A percentile compares a stretch with the other conserved stretches of the same genome.
Evolutionary conservation across 2,329 filamentous ascomycete species (phyloP).

Genomic region (Fusarium chlamydosporum): DNA sequence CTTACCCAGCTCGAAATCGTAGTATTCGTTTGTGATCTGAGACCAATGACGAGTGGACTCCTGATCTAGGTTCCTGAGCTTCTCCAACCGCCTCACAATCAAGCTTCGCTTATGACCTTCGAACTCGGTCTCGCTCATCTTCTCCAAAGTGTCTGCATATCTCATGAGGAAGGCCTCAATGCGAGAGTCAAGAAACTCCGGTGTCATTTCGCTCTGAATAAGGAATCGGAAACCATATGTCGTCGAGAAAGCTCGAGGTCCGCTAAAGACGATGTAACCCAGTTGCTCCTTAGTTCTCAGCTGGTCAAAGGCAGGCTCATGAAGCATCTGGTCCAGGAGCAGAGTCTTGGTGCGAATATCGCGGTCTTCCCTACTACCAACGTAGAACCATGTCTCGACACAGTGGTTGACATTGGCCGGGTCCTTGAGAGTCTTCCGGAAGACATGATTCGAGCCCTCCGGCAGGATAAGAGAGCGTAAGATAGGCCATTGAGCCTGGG

Average conservation of each 20-base stretch:
- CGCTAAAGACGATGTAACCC: slow-evolving; percentile 95
- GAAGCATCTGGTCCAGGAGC: slow-evolving; percentile 88
- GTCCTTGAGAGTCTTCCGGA: slow-evolving; percentile 84
- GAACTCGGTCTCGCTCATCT: slow-evolving; percentile 87
- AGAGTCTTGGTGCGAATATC: slow-evolving; percentile 80
- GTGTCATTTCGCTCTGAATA: slow-evolving; percentile 91
- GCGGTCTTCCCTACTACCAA: slow-evolving; percentile 79
- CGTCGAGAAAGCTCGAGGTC: slow-evolving; percentile 77
- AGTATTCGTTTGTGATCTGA: slow-evolving; percentile 87
- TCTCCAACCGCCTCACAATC: slow-evolving; percentile 88
- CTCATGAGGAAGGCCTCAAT: slow-evolving; percentile 86
- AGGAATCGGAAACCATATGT: slow-evolving; percentile 90
- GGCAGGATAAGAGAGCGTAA: slow-evolving; percentile 83
- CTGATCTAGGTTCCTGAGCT: slow-evolving; percentile 89
- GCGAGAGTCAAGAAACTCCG: slow-evolving; percentile 85
- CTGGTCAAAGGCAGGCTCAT: slow-evolving; percentile 95
- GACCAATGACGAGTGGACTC: slow-evolving; percentile 88
- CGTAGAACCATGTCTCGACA: slow-evolving; percentile 81
- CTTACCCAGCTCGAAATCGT: slow-evolving; percentile 89
- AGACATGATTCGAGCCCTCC: slow-evolving; percentile 85
- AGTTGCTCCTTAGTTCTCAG: slow-evolving; percentile 97
- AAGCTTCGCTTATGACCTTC: slow-evolving; percentile 92
- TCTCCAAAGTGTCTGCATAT: slow-evolving; percentile 75
- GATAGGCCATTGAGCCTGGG: slow-evolving; percentile 83
- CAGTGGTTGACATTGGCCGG: slow-evolving; percentile 91